A percentile compares a stretch with the other conserved stretches of the same genome.
Conservation (phyloP, 805 yeast species). For the Wickerhamomyces bisporus region DNA sequence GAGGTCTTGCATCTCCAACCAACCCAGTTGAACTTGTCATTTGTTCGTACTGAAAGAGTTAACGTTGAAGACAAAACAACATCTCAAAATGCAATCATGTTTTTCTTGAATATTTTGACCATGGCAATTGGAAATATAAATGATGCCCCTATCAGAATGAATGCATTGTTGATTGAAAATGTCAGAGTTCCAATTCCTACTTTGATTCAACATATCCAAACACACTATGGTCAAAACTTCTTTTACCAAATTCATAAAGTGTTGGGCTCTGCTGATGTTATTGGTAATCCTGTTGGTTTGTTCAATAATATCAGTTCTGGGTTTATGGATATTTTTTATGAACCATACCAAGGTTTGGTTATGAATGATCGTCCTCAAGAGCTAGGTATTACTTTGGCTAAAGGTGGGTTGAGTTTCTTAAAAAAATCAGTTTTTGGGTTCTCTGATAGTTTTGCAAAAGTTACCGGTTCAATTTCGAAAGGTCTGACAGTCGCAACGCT, state of each 20-base stretch:
- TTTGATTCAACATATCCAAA: conserved; percentile 60
- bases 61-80: conserved; percentile 59
- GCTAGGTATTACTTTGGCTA: conserved; percentile 89
- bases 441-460: conserved; percentile 87
- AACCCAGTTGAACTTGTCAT: conserved; percentile 78
- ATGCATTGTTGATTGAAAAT: conserved; percentile 84
- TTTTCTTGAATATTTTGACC: conserved; percentile 77
- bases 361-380: conserved; percentile 96
- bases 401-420: conserved; percentile 90
- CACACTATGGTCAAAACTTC: conserved; percentile 90
- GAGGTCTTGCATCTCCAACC: conserved; percentile 94
- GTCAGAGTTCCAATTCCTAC: conserved; percentile 80
- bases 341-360: conserved; percentile 93
- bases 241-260: conserved; percentile 88
- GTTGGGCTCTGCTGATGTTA: conserved; percentile 91
- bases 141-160: conserved; percentile 90
- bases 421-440: conserved; percentile 94
- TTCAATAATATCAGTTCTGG: conserved; percentile 93
- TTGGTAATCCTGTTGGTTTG: conserved; percentile 96
- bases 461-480: conserved; percentile 92
- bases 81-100: conserved; percentile 63
- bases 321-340: conserved; percentile 92
- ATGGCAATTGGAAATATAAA: conserved; percentile 97
- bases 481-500: conserved; percentile 88
- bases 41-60: conserved; percentile 80